A percentile compares a stretch with the other conserved stretches of the same genome.
These are phyloP conservation scores for Dryas integrifolia DNA, from an alignment of 331 rosid species.

Conservation along the genomic window DNA sequence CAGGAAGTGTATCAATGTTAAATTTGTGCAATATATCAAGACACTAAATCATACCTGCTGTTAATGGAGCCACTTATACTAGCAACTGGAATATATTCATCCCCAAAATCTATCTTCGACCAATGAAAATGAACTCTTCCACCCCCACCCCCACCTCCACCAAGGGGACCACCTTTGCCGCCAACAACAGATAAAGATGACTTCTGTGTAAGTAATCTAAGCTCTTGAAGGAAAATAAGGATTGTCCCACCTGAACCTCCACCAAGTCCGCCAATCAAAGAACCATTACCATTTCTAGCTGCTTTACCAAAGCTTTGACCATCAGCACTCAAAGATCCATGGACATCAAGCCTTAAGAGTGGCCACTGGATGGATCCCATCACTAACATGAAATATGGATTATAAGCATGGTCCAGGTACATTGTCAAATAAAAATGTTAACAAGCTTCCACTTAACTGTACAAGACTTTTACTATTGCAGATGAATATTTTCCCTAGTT, in stretches of 20 bases:
- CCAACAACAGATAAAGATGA: constrained; percentile 82
- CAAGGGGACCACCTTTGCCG: constrained; percentile 83
- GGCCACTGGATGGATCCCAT: constrained; percentile 98
- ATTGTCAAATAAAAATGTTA: constrained; percentile 2
- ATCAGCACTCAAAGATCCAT: constrained; percentile 80
- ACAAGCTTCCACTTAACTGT: neutral
- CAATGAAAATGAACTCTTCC: constrained; percentile 99
- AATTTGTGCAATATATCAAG: neutral
- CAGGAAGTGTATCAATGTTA: neutral
- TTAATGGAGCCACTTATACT: constrained; percentile 68
- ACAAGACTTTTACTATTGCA: neutral
- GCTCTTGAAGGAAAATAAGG: constrained; percentile 95
- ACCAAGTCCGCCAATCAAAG: constrained; percentile 85
- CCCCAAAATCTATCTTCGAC: constrained; percentile 72
- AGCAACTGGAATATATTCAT: constrained; percentile 86
- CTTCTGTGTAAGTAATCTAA: constrained; percentile 52
- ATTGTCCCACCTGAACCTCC: constrained; percentile 99
- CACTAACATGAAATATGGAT: constrained; percentile 46
- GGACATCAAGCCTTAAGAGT: constrained; percentile 64
- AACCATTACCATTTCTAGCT: constrained; percentile 46
- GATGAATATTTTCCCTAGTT: neutral
- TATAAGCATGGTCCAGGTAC: constrained; percentile 16
- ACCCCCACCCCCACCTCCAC: constrained; percentile 99
- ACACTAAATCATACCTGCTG: constrained; percentile 54
- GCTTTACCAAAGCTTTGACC: constrained; percentile 80